Percentiles rank a stretch among this genome's conserved stretches.
Evolutionary conservation across 371 early-diverging fungal genomes (phyloP).

Genomic region (Entomophthora muscae): DNA sequence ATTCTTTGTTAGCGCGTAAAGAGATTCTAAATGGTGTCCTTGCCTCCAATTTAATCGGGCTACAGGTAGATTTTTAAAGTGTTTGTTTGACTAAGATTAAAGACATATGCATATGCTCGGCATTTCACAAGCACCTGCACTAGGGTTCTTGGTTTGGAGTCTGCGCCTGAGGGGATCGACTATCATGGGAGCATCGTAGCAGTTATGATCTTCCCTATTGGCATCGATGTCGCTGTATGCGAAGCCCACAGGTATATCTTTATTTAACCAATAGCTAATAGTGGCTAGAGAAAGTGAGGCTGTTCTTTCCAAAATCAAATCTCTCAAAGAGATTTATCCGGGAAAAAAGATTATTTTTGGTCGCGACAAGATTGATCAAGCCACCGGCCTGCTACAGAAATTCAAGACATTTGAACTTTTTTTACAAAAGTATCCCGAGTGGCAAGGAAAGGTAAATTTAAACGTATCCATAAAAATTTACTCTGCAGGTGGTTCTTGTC

Average conservation of each 20-base stretch:
- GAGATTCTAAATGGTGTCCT: constrained; percentile 85
- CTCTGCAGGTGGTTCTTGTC: constrained; percentile 62
- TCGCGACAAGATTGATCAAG: constrained; percentile 94
- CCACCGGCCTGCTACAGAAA: constrained; percentile 96
- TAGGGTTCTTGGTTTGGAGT: constrained; percentile 73
- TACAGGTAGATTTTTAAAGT: constrained; percentile 40
- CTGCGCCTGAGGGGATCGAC: constrained; percentile 68
- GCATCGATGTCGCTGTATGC: constrained; percentile 63
- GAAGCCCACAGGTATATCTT: constrained; percentile 17
- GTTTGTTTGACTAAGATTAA: neutral
- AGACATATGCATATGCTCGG: constrained; percentile 87
- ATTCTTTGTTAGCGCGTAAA: constrained; percentile 42
- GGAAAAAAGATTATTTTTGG: constrained; percentile 95
- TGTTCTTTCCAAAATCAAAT: constrained; percentile 35
- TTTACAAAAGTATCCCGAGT: constrained; percentile 73
- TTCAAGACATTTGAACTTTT: constrained; percentile 89
- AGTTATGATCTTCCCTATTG: constrained; percentile 91
- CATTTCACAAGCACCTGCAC: constrained; percentile 91
- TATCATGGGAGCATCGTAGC: constrained; percentile 51
- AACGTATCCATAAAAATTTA: neutral
- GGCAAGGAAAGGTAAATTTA: constrained; percentile 43
- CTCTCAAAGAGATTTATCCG: constrained; percentile 66
- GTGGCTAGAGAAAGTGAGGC: neutral
- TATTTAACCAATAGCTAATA: neutral
- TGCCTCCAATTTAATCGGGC: constrained; percentile 82